Conservation (phyloP, 2,329 filamentous ascomycete genomes). For the Macroventuria anomochaeta region DNA sequence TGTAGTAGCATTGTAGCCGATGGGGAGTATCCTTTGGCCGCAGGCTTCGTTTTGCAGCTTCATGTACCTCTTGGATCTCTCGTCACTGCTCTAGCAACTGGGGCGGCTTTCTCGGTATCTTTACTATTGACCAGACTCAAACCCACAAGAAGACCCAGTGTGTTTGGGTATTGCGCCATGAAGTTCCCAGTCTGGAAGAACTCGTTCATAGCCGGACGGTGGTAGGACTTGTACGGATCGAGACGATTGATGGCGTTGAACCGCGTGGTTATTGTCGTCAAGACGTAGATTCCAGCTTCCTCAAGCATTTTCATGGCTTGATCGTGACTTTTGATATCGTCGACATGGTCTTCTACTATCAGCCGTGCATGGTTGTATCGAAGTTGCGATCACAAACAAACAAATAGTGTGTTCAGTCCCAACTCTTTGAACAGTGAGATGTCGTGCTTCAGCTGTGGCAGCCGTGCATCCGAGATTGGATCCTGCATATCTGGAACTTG, state of each 20-base stretch:
- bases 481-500: conserved; percentile 6
- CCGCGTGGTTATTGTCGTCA: conserved; percentile 8
- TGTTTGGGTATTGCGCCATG: conserved; percentile 18
- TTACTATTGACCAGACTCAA: conserved; percentile 1
- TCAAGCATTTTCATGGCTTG: conserved; percentile 21
- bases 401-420: conserved; percentile 15
- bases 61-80: conserved; percentile 20
- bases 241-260: conserved; percentile 14
- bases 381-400: conserved; percentile 9
- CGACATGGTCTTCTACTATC: conserved; percentile 10
- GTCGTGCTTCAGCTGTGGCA: conserved; percentile 16
- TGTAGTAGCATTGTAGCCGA: conserved; percentile 12
- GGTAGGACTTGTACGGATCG: conserved; percentile 14
- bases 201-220: conserved; percentile 1
- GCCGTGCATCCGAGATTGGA: conserved; percentile 7
- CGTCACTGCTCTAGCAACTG: conserved; percentile 16
- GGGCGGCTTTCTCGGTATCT: background rate
- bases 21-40: conserved; percentile 8
- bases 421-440: conserved; percentile 18
- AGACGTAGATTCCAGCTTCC: conserved; percentile 21
- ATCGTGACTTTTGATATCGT: conserved; percentile 14
- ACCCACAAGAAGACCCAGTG: conserved; percentile 13
- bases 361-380: background rate
- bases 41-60: conserved; percentile 1
- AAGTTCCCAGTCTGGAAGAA: conserved; percentile 12